Evolutionary conservation across 23 red algal species (phyloP).

Genomic region (Rhodosorus marinus): DNA sequence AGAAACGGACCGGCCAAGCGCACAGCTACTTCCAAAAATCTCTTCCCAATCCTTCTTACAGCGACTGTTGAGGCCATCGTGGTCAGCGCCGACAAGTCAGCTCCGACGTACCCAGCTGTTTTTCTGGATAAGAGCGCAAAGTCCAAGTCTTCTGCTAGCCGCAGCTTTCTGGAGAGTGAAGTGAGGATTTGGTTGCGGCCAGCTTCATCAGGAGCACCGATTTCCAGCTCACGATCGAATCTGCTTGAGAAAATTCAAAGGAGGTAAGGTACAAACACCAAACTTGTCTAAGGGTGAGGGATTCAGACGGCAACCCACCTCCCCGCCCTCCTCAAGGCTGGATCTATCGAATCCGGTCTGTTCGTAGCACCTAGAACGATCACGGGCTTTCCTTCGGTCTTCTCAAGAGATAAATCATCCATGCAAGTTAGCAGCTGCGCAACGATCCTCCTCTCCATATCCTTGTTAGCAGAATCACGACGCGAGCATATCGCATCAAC

Average conservation of each 20-base stretch:
- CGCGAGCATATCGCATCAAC: conserved; percentile 59
- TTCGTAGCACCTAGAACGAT: conserved; percentile 83
- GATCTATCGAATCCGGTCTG: conserved; percentile 73
- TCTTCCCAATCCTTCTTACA: conserved; percentile 36
- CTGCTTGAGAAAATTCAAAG: too few relatives aligned
- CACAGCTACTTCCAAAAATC: too few relatives aligned
- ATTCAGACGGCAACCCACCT: too few relatives aligned
- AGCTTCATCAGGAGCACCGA: conserved; percentile 59
- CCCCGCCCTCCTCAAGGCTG: conserved; percentile 70
- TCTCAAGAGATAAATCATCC: conserved; percentile 19
- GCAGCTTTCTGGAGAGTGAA: conserved; percentile 15
- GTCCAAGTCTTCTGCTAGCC: conserved; percentile 12
- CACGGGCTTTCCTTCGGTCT: conserved; percentile 9
- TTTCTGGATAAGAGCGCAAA: conserved; percentile 19
- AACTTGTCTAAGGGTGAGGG: too few relatives aligned
- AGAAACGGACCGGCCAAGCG: too few relatives aligned
- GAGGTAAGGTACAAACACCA: too few relatives aligned
- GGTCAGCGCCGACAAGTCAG: conserved; percentile 54
- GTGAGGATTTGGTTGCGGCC: conserved; percentile 50
- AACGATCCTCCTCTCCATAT: conserved; percentile 71
- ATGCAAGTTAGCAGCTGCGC: conserved; percentile 67
- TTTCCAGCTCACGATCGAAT: conserved; percentile 89
- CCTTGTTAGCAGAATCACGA: conserved; percentile 44
- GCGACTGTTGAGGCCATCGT: conserved; percentile 35
- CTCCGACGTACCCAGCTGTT: conserved; percentile 84